phyloP scores from a whole-genome alignment of 495 filamentous ascomycete species.

The Penicillium mononematosum region DNA sequence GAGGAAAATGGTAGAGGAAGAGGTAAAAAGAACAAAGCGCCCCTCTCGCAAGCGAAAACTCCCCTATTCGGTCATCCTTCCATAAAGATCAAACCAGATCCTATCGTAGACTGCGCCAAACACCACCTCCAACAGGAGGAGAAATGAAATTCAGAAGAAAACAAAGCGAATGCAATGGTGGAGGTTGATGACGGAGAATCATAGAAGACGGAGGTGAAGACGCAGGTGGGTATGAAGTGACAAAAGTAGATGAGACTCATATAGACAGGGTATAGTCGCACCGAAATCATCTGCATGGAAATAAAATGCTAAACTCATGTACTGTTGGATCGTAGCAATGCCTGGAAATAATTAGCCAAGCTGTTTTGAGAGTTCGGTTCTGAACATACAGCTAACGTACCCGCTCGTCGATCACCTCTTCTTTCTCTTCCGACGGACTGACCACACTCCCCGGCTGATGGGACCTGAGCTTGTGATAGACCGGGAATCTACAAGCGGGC shows the following conservation, averaged over 20 bases:
- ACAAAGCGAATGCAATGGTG: slow-evolving; percentile 27
- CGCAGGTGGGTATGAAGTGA: slow-evolving; percentile 25
- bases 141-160: slow-evolving; percentile 6
- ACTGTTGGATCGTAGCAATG: slow-evolving; percentile 44
- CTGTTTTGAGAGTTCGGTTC: slow-evolving; percentile 15
- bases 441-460: slow-evolving; percentile 50
- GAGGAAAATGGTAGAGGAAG: slow-evolving; percentile 1
- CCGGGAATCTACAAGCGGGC: slow-evolving; percentile 52
- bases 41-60: slow-evolving; percentile 26
- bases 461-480: slow-evolving; percentile 64
- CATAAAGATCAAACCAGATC: slow-evolving; percentile 22
- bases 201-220: slow-evolving; percentile 1
- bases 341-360: slow-evolving; percentile 25
- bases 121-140: slow-evolving; percentile 16
- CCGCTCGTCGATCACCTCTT: slow-evolving; percentile 68
- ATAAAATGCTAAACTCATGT: slow-evolving; percentile 30
- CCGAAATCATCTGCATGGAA: slow-evolving; percentile 26
- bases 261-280: slow-evolving; percentile 36
- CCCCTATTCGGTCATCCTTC: slow-evolving; percentile 27
- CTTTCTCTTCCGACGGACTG: slow-evolving; percentile 61
- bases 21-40: slow-evolving; percentile 17
- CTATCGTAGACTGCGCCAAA: slow-evolving; percentile 26
- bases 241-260: slow-evolving; percentile 24
- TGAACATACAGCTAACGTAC: slow-evolving; percentile 51
- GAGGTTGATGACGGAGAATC: slow-evolving; percentile 11